A percentile compares a stretch with the other conserved stretches of the same genome.
Evolutionary conservation across 495 filamentous ascomycete genomes (phyloP).

Genomic region (Daldinia decipiens): DNA sequence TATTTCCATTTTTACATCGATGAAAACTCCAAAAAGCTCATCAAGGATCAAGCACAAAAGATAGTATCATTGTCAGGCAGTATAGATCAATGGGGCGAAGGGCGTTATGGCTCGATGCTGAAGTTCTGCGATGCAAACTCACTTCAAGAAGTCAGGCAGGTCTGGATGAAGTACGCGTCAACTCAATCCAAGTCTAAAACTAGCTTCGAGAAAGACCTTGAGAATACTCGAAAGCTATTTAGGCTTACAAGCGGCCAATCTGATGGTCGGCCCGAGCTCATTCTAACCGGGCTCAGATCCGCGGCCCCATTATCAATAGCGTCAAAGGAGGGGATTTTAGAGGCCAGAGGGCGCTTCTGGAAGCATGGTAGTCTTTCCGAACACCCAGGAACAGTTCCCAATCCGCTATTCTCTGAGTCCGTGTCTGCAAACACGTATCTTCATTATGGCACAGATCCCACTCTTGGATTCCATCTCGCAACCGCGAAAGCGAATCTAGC

Average conservation of each 20-base stretch:
- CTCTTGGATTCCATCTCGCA: conserved; percentile 48
- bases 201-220: conserved; percentile 27
- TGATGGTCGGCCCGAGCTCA: neutral
- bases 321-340: neutral
- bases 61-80: conserved; percentile 29
- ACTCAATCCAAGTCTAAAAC: neutral
- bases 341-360: conserved; percentile 17
- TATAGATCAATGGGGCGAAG: conserved; percentile 38
- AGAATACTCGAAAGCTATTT: conserved; percentile 1
- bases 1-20: conserved; percentile 46
- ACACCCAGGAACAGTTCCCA: conserved; percentile 19
- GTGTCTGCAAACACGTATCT: conserved; percentile 28
- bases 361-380: conserved; percentile 22
- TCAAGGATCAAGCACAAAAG: conserved; percentile 41
- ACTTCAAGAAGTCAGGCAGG: conserved; percentile 30
- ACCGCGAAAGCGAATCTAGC: conserved; percentile 27
- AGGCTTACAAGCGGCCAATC: neutral
- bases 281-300: conserved; percentile 13
- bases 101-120: conserved; percentile 41
- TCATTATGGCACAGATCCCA: conserved; percentile 44
- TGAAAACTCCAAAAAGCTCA: conserved; percentile 14
- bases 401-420: conserved; percentile 35
- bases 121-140: conserved; percentile 45
- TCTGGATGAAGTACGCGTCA: conserved; percentile 42
- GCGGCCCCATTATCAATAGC: conserved; percentile 19